Conservation (phyloP, 2,329 filamentous ascomycete genomes). For the Teratosphaeria viscida region DNA sequence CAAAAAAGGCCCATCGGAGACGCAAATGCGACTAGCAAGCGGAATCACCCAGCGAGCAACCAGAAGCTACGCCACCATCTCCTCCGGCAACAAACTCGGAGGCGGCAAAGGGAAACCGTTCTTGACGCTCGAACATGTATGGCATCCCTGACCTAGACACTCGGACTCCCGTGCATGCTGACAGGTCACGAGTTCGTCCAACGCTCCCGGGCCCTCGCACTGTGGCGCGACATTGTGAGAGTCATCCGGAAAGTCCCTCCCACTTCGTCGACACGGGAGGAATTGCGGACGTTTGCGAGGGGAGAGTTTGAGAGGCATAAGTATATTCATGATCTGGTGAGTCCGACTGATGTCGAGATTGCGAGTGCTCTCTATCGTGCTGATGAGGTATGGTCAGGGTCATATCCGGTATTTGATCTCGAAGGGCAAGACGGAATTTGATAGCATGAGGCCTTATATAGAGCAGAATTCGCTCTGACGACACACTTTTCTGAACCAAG, state of each 20-base stretch:
- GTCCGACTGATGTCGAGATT: too few species aligned
- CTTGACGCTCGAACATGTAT: constrained; percentile 28
- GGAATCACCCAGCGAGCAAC: not conserved
- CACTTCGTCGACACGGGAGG: constrained; percentile 26
- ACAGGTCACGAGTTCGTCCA: constrained; percentile 36
- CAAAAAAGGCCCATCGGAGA: not conserved
- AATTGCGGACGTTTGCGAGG: constrained; percentile 39
- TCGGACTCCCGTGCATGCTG: not conserved
- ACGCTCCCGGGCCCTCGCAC: constrained; percentile 33
- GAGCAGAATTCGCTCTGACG: constrained; percentile 20
- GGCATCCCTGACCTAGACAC: not conserved
- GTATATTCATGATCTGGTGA: constrained; percentile 36
- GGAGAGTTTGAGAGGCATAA: constrained; percentile 39
- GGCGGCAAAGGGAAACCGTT: constrained; percentile 22
- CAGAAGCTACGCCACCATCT: constrained; percentile 19
- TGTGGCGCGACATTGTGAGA: constrained; percentile 40
- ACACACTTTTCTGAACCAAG: not conserved
- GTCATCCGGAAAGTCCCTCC: constrained; percentile 27
- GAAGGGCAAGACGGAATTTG: constrained; percentile 41
- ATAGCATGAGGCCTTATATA: constrained; percentile 36
- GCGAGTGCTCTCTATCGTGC: not conserved
- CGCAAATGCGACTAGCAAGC: not conserved
- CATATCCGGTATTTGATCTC: constrained; percentile 41
- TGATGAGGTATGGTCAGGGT: constrained; percentile 16
- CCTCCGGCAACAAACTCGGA: constrained; percentile 12